These are phyloP conservation scores for Tetrapyrgos nigripes DNA, from an alignment of 1,284 basidiomycete genomes.

Conservation along the genomic window DNA sequence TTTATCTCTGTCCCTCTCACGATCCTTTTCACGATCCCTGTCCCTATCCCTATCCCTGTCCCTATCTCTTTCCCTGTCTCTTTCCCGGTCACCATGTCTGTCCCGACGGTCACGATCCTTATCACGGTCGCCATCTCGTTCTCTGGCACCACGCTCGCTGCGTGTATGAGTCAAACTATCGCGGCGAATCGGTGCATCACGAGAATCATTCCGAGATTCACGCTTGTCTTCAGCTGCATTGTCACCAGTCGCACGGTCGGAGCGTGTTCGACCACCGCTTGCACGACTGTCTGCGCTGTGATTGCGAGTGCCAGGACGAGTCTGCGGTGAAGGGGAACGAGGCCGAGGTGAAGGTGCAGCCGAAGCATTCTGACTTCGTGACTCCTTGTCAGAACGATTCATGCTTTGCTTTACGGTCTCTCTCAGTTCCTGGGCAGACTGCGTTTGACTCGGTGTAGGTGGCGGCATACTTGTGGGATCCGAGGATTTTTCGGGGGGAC, in stretches of 20 bases:
- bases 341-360: conserved; percentile 63
- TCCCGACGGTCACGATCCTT: conserved; percentile 48
- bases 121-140: conserved; percentile 32
- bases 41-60: conserved; percentile 42
- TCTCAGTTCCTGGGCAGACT: conserved; percentile 80
- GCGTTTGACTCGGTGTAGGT: conserved; percentile 78
- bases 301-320: conserved; percentile 72
- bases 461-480: conserved; percentile 70
- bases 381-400: conserved; percentile 48
- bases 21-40: conserved; percentile 45
- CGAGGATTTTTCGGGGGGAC: conserved; percentile 36
- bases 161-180: conserved; percentile 55
- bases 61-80: conserved; percentile 41
- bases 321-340: conserved; percentile 70
- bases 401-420: conserved; percentile 71
- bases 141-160: conserved; percentile 46
- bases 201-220: conserved; percentile 52
- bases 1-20: conserved; percentile 44
- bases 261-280: conserved; percentile 66
- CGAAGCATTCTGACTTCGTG: conserved; percentile 53
- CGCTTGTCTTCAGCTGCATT: conserved; percentile 56
- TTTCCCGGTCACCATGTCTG: conserved; percentile 27
- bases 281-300: conserved; percentile 74
- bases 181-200: conserved; percentile 48
- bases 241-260: conserved; percentile 54